Conservation (phyloP, 345 rosid species). For the Rhodomyrtus tomentosa region DNA sequence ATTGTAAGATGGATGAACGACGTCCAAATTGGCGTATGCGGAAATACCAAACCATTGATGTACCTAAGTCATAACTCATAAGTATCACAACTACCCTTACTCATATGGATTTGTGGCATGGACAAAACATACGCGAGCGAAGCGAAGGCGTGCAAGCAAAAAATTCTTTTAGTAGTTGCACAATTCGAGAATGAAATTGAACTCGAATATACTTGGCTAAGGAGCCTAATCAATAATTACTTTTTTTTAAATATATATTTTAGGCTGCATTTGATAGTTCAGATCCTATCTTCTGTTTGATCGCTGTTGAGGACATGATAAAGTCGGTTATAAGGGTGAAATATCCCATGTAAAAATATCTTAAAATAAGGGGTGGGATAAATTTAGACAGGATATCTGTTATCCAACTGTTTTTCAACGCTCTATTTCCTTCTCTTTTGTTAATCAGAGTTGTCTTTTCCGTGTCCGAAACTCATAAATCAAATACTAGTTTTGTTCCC, state of each 20-base stretch:
- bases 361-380: too few relatives aligned
- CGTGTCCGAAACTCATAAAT: too few relatives aligned
- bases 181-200: not conserved
- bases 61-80: not conserved
- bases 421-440: too few relatives aligned
- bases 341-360: too few relatives aligned
- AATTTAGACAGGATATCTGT: too few relatives aligned
- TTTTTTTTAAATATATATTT: not conserved
- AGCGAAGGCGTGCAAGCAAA: not conserved
- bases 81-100: not conserved
- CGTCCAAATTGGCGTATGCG: not conserved
- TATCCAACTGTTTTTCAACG: too few relatives aligned
- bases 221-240: not conserved
- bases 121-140: not conserved
- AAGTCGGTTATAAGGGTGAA: too few relatives aligned
- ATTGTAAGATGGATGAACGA: not conserved
- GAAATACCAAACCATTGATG: accelerated
- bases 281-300: too few relatives aligned
- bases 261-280: too few relatives aligned
- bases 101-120: not conserved
- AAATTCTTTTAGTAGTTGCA: not conserved
- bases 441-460: too few relatives aligned
- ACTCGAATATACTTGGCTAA: not conserved
- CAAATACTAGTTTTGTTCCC: too few relatives aligned
- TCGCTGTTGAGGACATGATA: too few relatives aligned